Conservation (phyloP, 768 basidiomycete species). For the Tephrocybe sp. region DNA sequence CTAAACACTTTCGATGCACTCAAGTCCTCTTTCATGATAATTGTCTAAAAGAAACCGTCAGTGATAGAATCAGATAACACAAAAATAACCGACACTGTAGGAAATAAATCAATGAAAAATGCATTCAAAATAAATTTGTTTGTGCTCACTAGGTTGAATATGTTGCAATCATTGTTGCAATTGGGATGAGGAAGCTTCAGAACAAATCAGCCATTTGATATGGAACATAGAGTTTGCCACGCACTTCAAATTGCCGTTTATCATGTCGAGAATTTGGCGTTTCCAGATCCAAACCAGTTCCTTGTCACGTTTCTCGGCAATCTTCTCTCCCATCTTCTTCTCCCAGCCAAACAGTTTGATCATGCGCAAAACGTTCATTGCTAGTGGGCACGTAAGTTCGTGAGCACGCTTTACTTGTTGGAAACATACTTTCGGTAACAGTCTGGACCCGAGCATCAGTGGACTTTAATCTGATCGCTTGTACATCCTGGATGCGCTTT, state of each 20-base stretch:
- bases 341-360: slow-evolving; percentile 74
- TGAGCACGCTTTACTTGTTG: slow-evolving; percentile 3
- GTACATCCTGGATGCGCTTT: slow-evolving; percentile 45
- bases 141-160: slow-evolving; percentile 56
- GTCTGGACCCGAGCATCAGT: slow-evolving; percentile 59
- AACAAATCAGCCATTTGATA: background rate
- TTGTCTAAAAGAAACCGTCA: slow-evolving; percentile 26
- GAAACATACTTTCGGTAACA: slow-evolving; percentile 56
- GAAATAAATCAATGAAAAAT: background rate
- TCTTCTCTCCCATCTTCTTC: slow-evolving; percentile 49
- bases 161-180: slow-evolving; percentile 65
- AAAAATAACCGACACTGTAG: slow-evolving; percentile 11
- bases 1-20: slow-evolving; percentile 48
- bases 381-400: slow-evolving; percentile 30
- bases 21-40: slow-evolving; percentile 40
- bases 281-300: slow-evolving; percentile 59
- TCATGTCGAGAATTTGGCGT: slow-evolving; percentile 48
- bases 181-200: slow-evolving; percentile 55
- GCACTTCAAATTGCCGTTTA: slow-evolving; percentile 44
- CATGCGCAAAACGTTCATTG: slow-evolving; percentile 60
- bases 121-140: background rate
- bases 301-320: slow-evolving; percentile 57
- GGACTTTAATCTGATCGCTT: slow-evolving; percentile 50
- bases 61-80: background rate
- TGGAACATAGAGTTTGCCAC: slow-evolving; percentile 13